These are phyloP conservation scores for Diaporthe capsici DNA, from an alignment of 2,329 filamentous ascomycete species.

Conservation along the genomic window DNA sequence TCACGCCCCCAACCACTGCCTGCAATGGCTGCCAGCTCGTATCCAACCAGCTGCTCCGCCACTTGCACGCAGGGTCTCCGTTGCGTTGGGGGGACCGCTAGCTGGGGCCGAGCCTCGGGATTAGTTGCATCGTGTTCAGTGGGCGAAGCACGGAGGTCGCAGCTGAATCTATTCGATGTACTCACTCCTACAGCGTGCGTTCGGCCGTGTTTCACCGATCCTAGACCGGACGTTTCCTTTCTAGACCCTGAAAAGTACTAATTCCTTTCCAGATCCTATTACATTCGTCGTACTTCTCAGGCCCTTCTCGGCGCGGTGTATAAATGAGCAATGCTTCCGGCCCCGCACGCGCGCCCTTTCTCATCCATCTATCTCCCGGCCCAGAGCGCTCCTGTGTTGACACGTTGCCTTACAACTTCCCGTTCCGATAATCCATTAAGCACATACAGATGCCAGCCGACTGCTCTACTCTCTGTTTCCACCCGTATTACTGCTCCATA, in stretches of 20 bases:
- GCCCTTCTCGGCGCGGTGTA: background rate
- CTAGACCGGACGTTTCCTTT: background rate
- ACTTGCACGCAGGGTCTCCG: background rate
- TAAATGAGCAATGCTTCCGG: background rate
- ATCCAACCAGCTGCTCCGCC: constrained; percentile 6
- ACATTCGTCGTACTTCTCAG: background rate
- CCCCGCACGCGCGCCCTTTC: background rate
- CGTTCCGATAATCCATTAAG: background rate
- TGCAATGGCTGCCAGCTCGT: background rate
- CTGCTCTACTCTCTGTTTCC: background rate
- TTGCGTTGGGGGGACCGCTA: background rate
- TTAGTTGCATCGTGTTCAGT: background rate
- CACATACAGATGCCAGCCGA: background rate
- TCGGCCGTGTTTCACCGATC: constrained; percentile 2
- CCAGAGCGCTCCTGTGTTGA: too few species aligned
- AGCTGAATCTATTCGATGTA: background rate
- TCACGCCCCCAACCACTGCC: too few species aligned
- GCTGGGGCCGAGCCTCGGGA: background rate
- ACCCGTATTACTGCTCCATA: background rate
- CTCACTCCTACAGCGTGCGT: background rate
- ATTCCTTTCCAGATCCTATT: background rate
- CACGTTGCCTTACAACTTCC: background rate
- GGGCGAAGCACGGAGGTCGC: background rate
- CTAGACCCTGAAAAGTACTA: background rate
- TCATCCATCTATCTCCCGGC: too few species aligned